Base-by-base conservation (phyloP, 352 stramenopile species). In the Globisporangium nunn region DNA sequence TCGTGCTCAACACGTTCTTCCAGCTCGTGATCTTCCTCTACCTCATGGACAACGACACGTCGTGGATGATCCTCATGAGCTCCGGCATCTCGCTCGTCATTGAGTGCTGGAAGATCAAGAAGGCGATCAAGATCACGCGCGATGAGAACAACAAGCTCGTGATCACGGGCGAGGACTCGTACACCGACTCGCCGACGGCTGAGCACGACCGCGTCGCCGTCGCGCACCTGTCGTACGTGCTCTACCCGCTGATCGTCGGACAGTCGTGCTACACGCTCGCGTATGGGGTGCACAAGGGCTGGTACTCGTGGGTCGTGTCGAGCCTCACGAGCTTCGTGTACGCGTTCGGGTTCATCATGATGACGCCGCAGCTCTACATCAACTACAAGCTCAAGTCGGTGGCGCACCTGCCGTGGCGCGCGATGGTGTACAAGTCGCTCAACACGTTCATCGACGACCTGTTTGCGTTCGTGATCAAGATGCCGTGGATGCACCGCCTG, bases 291-390 rank as follows among this genome's bases (percentile, higher is more conserved):
- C 95, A 99, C 77, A 90, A 92, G 63, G 83, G 89, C 50, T 99
- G 96, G 96, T 99, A 99, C 73, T 97, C 85, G 50, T 99, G 96
- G 96, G 72, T 98, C 31, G 71, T 99, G 28, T 96, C 88, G 58
- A 98, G 88, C 30, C 82, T 98, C 23, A 98, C 95, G 49, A 97
- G 95, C 54, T 98, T 98, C 61, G 96, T 99, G 40, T 99, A 99
- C 67, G 94, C 95, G 59, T 98, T 99, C 68, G 96, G 96, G n/a
- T 98, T 99, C 67, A 97, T 99, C 67, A 98, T 98, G 87, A 98
- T 99, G 96, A 98, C 95, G 39, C 96, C 96, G 56, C 96, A 98
- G 74, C 64, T 98, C 15, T 98, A 98, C 70, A 98, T 98, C 67
- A 99, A 99, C 67, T 98, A 98, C 85, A 98, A 98, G 71, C 87